A percentile compares a stretch with the other conserved stretches of the same genome.
Conservation (phyloP, 495 filamentous ascomycete genomes). For the Mycothermus thermophilus region DNA sequence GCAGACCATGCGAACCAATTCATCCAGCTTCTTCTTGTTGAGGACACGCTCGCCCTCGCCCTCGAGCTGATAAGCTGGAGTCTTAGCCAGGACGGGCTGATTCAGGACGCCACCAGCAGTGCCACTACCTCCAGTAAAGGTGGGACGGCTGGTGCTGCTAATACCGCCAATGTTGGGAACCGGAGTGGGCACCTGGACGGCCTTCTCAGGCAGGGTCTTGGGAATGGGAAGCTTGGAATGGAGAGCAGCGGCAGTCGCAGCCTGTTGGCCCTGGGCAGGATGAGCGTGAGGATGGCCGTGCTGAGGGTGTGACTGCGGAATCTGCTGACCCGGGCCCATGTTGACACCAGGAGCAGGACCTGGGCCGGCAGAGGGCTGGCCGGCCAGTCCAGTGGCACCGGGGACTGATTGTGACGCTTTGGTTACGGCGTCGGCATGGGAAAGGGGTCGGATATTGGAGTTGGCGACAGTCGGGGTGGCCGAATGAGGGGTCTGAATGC, state of each 20-base stretch:
- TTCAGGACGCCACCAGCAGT: slow-evolving; percentile 63
- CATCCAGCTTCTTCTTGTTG: slow-evolving; percentile 92
- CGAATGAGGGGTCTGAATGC: slow-evolving; percentile 33
- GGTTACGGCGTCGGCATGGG: slow-evolving; percentile 31
- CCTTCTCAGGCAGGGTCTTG: slow-evolving; percentile 52
- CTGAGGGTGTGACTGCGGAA: slow-evolving; percentile 25
- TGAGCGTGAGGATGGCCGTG: slow-evolving; percentile 44
- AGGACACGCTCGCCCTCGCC: slow-evolving; percentile 79
- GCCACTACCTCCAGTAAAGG: slow-evolving; percentile 58
- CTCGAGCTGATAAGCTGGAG: slow-evolving; percentile 69
- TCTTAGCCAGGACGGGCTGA: slow-evolving; percentile 71
- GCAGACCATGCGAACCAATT: slow-evolving; percentile 84
- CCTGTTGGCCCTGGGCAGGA: slow-evolving; percentile 21
- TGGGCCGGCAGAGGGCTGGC: background rate
- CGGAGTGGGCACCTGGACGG: slow-evolving; percentile 50
- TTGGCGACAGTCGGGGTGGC: slow-evolving; percentile 29
- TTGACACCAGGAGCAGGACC: slow-evolving; percentile 16
- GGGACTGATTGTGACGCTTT: slow-evolving; percentile 31
- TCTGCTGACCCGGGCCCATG: slow-evolving; percentile 24
- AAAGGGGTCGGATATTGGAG: slow-evolving; percentile 30
- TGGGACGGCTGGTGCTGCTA: slow-evolving; percentile 53
- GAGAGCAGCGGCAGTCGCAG: slow-evolving; percentile 19
- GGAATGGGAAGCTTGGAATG: slow-evolving; percentile 60
- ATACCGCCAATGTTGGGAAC: slow-evolving; percentile 46
- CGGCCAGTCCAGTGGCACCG: slow-evolving; percentile 21